These are phyloP conservation scores for Clitoria ternatea DNA, from an alignment of 306 rosid species.

Conservation along the genomic window DNA sequence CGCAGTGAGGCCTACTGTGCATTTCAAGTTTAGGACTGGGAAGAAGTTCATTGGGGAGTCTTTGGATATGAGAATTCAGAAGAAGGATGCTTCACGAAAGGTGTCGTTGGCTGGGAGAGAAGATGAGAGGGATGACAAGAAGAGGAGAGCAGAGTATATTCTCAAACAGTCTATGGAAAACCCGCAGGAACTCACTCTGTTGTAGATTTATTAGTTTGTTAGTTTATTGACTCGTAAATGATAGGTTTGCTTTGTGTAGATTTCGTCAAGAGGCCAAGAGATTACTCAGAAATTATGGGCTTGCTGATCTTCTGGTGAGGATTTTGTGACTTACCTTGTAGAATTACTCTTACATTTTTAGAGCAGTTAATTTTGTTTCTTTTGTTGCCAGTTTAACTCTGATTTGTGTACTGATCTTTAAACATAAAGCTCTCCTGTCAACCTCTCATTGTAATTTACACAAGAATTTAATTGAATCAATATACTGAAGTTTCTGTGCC, in stretches of 20 bases:
- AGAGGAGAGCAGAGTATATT: slow-evolving; percentile 86
- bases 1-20: slow-evolving; percentile 58
- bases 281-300: slow-evolving; percentile 19
- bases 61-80: slow-evolving; percentile 58
- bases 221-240: slow-evolving; percentile 18
- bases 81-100: slow-evolving; percentile 49
- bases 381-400: slow-evolving; percentile 23
- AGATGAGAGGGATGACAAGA: slow-evolving; percentile 88
- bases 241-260: neutral
- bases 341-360: slow-evolving; percentile 39
- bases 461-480: slow-evolving; percentile 29
- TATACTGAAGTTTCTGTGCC: slow-evolving; percentile 13
- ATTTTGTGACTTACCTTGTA: slow-evolving; percentile 35
- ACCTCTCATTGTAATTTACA: slow-evolving; percentile 20
- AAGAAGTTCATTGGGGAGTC: slow-evolving; percentile 78
- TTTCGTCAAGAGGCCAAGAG: slow-evolving; percentile 17
- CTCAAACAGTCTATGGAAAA: slow-evolving; percentile 77
- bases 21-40: slow-evolving; percentile 64
- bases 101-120: slow-evolving; percentile 49
- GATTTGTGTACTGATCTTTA: slow-evolving; percentile 20
- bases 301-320: slow-evolving; percentile 40
- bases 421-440: slow-evolving; percentile 1
- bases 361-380: slow-evolving; percentile 31
- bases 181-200: slow-evolving; percentile 77
- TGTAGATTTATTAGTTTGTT: slow-evolving; percentile 40